Evolutionary conservation across 164 flowering plant species (phyloP).

Genomic region (Pachysandra terminalis): DNA sequence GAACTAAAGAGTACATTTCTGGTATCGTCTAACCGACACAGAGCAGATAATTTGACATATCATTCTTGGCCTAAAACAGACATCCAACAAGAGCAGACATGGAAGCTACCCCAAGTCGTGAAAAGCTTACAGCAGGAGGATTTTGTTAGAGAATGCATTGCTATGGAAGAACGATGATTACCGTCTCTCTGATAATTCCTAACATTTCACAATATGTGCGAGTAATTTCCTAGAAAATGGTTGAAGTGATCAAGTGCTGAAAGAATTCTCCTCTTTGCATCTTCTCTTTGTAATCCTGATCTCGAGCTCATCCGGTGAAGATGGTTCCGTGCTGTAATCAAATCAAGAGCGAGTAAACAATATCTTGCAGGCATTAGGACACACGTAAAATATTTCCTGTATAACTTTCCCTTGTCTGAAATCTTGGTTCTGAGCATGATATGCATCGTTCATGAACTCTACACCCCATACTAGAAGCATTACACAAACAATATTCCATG

Average conservation of each 20-base stretch:
- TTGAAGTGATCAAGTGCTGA: constrained; percentile 26
- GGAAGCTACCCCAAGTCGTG: constrained; percentile 6
- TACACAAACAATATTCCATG: too few relatives aligned
- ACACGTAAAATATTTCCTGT: too few relatives aligned
- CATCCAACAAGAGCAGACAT: constrained; percentile 1
- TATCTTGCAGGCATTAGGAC: too few relatives aligned
- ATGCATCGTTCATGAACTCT: background rate
- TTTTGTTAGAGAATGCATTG: background rate
- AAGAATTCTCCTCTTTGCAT: constrained; percentile 32
- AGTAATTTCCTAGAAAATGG: constrained; percentile 26
- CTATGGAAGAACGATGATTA: background rate
- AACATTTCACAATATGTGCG: background rate
- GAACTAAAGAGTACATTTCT: too few relatives aligned
- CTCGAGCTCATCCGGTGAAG: constrained; percentile 16
- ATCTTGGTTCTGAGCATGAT: background rate
- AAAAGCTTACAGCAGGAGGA: constrained; percentile 11
- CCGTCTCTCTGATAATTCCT: background rate
- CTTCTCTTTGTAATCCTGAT: constrained; percentile 33
- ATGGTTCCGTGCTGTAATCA: constrained; percentile 29
- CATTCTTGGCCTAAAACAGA: background rate
- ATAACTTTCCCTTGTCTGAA: background rate
- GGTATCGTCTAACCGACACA: too few relatives aligned
- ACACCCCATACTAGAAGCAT: background rate
- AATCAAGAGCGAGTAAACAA: background rate
- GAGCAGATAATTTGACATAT: too few relatives aligned